Evolutionary conservation across 345 rosid species (phyloP).

Genomic region (Lenwebbia sp.): DNA sequence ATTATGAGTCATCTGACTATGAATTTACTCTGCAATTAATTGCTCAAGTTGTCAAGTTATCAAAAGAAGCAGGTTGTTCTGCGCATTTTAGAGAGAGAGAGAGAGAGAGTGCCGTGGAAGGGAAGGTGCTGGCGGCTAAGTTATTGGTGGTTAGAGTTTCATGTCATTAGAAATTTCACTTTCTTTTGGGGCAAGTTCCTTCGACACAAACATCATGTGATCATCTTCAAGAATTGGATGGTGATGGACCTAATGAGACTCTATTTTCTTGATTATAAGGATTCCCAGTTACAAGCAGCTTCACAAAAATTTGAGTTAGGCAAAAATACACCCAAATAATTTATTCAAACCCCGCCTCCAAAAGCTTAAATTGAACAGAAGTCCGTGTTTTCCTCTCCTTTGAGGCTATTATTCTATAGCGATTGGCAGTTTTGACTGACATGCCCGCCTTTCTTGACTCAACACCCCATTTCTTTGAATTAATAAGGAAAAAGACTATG

Average conservation of each 20-base stretch:
- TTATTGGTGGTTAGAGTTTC: not conserved
- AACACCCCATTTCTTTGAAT: not conserved
- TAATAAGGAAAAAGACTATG: not conserved
- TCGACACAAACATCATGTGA: not conserved
- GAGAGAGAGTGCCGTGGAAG: not conserved
- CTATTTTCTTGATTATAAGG: not conserved
- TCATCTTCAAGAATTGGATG: not conserved
- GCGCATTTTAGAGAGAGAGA: not conserved
- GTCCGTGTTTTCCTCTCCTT: not conserved
- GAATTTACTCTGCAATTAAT: not conserved
- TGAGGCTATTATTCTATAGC: not conserved
- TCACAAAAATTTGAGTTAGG: not conserved
- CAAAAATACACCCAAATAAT: not conserved
- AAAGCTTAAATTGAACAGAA: not conserved
- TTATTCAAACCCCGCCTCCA: not conserved
- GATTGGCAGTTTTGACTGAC: not conserved
- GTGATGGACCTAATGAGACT: not conserved
- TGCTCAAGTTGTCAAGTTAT: not conserved
- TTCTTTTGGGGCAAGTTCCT: not conserved
- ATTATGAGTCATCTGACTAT: not conserved
- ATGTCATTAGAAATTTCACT: not conserved
- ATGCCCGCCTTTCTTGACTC: not conserved
- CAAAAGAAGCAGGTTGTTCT: not conserved
- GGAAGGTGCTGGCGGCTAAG: not conserved
- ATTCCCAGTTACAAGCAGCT: not conserved